Conservation (phyloP, 2,329 filamentous ascomycete species). For the Sporothrix euskadiensis region DNA sequence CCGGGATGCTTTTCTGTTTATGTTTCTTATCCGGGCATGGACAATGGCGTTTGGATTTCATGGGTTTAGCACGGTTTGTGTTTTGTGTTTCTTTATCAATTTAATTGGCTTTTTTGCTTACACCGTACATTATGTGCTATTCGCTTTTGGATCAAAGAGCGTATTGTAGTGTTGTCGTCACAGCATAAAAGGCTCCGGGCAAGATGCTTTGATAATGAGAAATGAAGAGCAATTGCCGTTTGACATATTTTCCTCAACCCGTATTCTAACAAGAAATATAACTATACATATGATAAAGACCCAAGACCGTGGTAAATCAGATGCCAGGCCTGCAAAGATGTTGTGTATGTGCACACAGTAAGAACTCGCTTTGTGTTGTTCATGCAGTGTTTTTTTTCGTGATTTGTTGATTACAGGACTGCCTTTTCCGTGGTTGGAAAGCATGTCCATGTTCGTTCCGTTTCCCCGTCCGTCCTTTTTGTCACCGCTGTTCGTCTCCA, state of each 20-base stretch:
- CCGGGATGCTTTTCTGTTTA: slow-evolving; percentile 1
- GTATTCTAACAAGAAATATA: slow-evolving; percentile 13
- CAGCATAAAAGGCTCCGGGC: not conserved
- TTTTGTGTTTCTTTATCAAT: not conserved
- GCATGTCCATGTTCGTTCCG: not conserved
- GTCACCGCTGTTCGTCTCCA: not conserved
- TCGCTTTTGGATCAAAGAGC: not conserved
- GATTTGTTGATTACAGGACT: not conserved
- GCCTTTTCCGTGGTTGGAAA: not conserved
- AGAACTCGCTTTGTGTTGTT: slow-evolving; percentile 14
- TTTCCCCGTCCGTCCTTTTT: not conserved
- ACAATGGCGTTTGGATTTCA: slow-evolving; percentile 16
- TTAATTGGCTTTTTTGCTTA: not conserved
- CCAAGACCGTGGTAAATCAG: not conserved
- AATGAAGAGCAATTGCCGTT: slow-evolving; percentile 16
- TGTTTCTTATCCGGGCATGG: slow-evolving; percentile 18
- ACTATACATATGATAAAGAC: slow-evolving; percentile 15
- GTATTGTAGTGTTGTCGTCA: not conserved
- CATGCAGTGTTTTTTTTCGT: not conserved
- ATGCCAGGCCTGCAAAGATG: not conserved
- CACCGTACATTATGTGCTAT: not conserved
- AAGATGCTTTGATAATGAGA: not conserved
- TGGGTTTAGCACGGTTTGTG: not conserved
- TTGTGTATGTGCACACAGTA: not conserved
- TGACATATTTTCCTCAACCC: slow-evolving; percentile 10